A percentile compares a stretch with the other conserved stretches of the same genome.
Conservation (phyloP, 73 alveolate species). For the Paramecium primaurelia region DNA sequence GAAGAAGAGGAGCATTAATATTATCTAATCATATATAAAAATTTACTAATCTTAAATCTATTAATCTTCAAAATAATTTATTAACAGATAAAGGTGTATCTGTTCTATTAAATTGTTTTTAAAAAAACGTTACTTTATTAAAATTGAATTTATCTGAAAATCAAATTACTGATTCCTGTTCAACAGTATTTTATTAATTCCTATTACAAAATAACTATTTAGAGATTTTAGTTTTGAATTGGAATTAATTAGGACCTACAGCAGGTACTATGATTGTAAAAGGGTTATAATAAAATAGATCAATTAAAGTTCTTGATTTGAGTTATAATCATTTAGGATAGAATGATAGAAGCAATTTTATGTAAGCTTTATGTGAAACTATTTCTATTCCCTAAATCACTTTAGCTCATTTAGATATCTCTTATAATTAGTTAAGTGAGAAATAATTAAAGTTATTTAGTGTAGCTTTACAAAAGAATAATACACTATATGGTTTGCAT, state of each 20-base stretch:
- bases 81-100: neutral
- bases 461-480: neutral
- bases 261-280: neutral
- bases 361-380: neutral
- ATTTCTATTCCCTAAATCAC: neutral
- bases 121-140: neutral
- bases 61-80: neutral
- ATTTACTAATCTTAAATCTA: neutral
- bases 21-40: neutral
- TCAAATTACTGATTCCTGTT: neutral
- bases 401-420: slow-evolving; percentile 3
- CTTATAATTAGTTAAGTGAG: slow-evolving; percentile 15
- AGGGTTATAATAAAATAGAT: neutral
- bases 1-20: neutral
- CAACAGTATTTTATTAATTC: neutral
- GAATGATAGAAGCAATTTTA: neutral
- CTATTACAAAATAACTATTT: neutral
- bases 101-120: neutral
- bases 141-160: slow-evolving; percentile 5
- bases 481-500: slow-evolving; percentile 5
- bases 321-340: slow-evolving; percentile 36
- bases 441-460: neutral
- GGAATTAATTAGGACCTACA: slow-evolving; percentile 23
- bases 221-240: neutral
- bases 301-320: neutral